These are phyloP conservation scores for Chamaenerion angustifolium DNA, from an alignment of 345 rosid species.

Conservation along the genomic window DNA sequence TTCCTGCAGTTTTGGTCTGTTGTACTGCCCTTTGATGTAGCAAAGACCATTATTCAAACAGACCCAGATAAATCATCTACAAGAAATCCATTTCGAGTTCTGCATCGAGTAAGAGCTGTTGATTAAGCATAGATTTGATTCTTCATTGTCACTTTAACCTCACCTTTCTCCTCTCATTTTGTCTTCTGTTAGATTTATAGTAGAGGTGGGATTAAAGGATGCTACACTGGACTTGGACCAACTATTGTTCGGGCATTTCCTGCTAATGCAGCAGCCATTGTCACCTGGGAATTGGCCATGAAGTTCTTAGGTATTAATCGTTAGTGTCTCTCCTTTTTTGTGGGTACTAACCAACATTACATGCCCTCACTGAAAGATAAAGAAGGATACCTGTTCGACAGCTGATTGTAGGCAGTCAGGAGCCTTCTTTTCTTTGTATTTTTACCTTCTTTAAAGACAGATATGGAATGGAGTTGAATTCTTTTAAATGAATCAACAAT, in stretches of 20 bases:
- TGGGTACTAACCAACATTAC: too few relatives aligned
- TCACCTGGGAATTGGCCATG: constrained; percentile 87
- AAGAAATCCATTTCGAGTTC: constrained; percentile 56
- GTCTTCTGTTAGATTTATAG: constrained; percentile 34
- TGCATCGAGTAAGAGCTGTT: constrained; percentile 39
- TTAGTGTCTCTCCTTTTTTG: too few relatives aligned
- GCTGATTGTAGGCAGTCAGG: too few relatives aligned
- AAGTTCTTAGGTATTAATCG: constrained; percentile 44
- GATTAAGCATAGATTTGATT: not conserved
- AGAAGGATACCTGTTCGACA: too few relatives aligned
- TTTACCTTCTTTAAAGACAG: too few relatives aligned
- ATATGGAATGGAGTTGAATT: too few relatives aligned
- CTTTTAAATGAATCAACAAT: too few relatives aligned
- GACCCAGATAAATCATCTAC: constrained; percentile 38
- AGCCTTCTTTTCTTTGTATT: too few relatives aligned
- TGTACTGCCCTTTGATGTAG: constrained; percentile 75
- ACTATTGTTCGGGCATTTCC: constrained; percentile 84
- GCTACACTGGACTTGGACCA: constrained; percentile 81
- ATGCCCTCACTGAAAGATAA: too few relatives aligned
- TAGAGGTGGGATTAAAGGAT: constrained; percentile 73
- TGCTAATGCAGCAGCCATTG: constrained; percentile 94
- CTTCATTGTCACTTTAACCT: not conserved
- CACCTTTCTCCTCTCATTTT: not conserved
- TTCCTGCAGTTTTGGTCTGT: constrained; percentile 61
- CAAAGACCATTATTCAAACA: constrained; percentile 88